Evolutionary conservation across 441 rosid species (phyloP), one percentile per base, ranked within the genome.

Genomic region (Syzygium syzygioides): DNA sequence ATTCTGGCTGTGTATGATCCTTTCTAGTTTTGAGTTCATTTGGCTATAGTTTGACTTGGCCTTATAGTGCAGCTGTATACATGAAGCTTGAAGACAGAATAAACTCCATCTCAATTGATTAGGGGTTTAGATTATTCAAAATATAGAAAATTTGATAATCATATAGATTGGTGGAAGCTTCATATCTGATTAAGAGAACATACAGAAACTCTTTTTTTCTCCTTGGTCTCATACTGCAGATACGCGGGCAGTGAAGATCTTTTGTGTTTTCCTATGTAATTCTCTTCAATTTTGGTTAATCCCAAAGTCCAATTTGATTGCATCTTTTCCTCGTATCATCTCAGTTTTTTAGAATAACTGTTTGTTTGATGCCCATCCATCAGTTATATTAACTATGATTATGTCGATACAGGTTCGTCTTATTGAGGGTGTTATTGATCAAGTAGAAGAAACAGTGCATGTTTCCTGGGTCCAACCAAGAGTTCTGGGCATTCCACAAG

Each of bases 401-500:
- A 57, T 41, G 57, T 85, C 50, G 54, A 60, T 88, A 89, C 94
- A 98, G 99, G 99, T 97, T 88, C 98, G 94, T 91, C 97, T 97
- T 87, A 95, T 97, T 7, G 99, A 96, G 92, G 98, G 98, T 26
- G 93, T 96, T 56, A 93, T 96, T 55, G 98, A 98, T 91, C 97
- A 98, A 92, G 98, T 98, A 50, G 97, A 98, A 89, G 97, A 97
- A 89, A 96, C 97, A 0, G 99, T 98, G 13, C 93, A 98, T 13
- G 95, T 98, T 26, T 97, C 99, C 1, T 97, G 99, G 99, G 99
- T 97, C 88, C 99, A 97, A 90, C 99, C 99, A 10, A 94, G 99
- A 90, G 99, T 97, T 88, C 90, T 97, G 93, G 99, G 98, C 87
- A 96, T 96, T 86, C 92, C 94, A 20, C 99, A 97, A 92, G 92